Conservation (phyloP, 345 rosid species). For the Psidium guajava region DNA sequence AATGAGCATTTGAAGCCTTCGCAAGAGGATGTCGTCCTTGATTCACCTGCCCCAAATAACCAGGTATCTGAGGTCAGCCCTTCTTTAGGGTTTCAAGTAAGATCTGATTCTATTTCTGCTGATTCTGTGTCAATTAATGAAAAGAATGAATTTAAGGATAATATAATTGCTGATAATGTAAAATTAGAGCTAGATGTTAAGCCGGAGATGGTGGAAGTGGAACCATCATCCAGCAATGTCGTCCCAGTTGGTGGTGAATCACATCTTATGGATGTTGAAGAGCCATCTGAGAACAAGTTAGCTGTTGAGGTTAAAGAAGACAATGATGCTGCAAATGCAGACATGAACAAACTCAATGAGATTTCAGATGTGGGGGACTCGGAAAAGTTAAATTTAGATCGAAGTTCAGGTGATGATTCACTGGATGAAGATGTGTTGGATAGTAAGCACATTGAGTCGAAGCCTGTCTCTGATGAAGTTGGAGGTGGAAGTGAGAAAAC, state of each 20-base stretch:
- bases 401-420: conserved; percentile 96
- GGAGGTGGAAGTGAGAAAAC: conserved; percentile 38
- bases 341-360: conserved; percentile 56
- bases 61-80: conserved; percentile 99
- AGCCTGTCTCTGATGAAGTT: conserved; percentile 39
- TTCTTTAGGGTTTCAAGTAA: conserved; percentile 90
- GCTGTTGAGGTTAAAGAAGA: conserved; percentile 62
- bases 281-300: conserved; percentile 53
- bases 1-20: conserved; percentile 27
- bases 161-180: conserved; percentile 89
- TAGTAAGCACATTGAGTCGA: conserved; percentile 63
- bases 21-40: conserved; percentile 35
- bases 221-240: conserved; percentile 56
- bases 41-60: conserved; percentile 48
- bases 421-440: conserved; percentile 89
- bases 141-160: conserved; percentile 94
- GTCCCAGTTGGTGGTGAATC: conserved; percentile 57
- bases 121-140: conserved; percentile 97
- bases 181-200: conserved; percentile 93
- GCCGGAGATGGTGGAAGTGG: conserved; percentile 77
- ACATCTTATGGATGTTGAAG: conserved; percentile 88
- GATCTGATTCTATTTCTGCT: conserved; percentile 97
- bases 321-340: conserved; percentile 50
- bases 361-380: conserved; percentile 58
- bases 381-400: conserved; percentile 88